Conservation (phyloP, 78 protist genomes). For the Emiliania huxleyi region DNA sequence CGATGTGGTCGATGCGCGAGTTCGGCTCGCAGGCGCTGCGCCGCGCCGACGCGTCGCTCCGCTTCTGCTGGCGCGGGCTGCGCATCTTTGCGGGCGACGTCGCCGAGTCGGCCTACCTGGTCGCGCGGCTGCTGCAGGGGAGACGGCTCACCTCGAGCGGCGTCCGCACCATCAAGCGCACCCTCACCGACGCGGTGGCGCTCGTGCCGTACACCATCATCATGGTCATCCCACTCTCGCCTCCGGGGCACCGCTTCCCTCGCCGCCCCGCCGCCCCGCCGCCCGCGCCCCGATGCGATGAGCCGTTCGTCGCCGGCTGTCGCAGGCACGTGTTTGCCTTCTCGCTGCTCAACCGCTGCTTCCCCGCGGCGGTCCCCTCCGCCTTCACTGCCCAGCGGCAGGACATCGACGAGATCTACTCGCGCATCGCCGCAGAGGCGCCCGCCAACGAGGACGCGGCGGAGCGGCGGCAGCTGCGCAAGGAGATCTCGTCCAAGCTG, state of each 20-base stretch:
- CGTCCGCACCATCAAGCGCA: not conserved
- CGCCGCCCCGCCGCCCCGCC: not conserved
- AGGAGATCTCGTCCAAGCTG: no score
- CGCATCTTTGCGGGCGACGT: no score
- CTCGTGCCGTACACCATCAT: constrained; percentile 3
- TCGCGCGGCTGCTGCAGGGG: not conserved
- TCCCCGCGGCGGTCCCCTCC: not conserved
- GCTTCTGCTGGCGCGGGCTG: not conserved
- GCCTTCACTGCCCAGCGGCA: not conserved
- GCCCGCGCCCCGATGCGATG: no score
- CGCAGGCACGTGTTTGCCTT: constrained; percentile 20
- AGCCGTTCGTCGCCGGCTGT: no score
- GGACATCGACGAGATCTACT: not conserved
- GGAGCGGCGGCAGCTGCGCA: no score
- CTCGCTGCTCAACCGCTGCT: not conserved
- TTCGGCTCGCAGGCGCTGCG: not conserved
- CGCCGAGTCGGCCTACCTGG: not conserved
- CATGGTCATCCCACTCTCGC: not conserved
- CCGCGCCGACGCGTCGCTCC: not conserved
- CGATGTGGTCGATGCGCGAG: not conserved
- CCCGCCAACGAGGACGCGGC: not conserved
- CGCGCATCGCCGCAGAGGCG: not conserved
- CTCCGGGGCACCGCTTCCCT: constrained; percentile 1
- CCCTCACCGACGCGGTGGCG: not conserved
- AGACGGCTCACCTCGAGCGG: not conserved